Evolutionary conservation across 257 asterid species (phyloP).

Genomic region (Knoxia roxburghii): DNA sequence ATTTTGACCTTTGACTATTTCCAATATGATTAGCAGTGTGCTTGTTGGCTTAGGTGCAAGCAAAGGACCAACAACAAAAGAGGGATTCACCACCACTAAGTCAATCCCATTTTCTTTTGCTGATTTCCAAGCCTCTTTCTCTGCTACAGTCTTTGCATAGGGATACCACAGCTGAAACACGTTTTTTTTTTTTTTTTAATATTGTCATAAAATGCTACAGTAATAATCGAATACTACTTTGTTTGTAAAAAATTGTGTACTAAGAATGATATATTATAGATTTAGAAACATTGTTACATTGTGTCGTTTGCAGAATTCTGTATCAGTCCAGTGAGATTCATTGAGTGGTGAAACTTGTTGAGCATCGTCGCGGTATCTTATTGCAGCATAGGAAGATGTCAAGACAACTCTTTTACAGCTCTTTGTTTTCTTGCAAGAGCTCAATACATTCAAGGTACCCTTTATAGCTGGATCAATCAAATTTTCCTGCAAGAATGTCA

Average conservation of each 20-base stretch:
- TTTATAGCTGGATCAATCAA: slow-evolving; percentile 72
- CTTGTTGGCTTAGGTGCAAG: slow-evolving; percentile 92
- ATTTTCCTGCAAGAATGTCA: slow-evolving; percentile 44
- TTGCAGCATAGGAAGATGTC: slow-evolving; percentile 87
- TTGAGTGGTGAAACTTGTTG: slow-evolving; percentile 59
- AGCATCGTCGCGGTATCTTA: slow-evolving; percentile 67
- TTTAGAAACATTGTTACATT: slow-evolving; percentile 38
- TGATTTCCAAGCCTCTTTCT: slow-evolving; percentile 70
- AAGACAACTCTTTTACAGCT: slow-evolving; percentile 71
- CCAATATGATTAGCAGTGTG: slow-evolving; percentile 48
- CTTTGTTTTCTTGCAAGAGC: slow-evolving; percentile 62
- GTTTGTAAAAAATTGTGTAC: not conserved
- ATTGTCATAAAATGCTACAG: too few relatives aligned
- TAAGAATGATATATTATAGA: not conserved
- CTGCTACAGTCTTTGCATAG: slow-evolving; percentile 80
- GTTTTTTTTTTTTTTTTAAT: too few relatives aligned
- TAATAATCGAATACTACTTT: not conserved
- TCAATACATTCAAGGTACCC: slow-evolving; percentile 81
- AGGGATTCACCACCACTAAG: slow-evolving; percentile 82
- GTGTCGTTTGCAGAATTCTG: slow-evolving; percentile 57
- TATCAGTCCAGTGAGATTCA: slow-evolving; percentile 91
- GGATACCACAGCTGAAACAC: slow-evolving; percentile 84
- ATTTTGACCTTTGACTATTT: slow-evolving; percentile 50
- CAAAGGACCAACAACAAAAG: slow-evolving; percentile 85
- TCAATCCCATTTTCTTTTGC: slow-evolving; percentile 61